Conservation (phyloP, 2,329 filamentous ascomycete genomes). For the Mollisiaceae sp. region DNA sequence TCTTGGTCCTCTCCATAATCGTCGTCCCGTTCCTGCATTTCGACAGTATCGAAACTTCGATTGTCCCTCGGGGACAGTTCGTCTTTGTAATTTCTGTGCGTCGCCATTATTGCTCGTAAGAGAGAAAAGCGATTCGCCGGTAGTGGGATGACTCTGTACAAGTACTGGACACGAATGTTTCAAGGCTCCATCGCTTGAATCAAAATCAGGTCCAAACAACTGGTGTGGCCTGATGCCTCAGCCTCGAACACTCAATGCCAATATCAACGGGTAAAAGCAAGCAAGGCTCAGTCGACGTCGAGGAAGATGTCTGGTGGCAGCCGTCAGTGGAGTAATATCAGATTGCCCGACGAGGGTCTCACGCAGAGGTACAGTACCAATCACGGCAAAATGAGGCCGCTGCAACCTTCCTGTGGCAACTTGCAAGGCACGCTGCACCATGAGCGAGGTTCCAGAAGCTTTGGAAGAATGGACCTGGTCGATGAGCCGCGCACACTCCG, state of each 20-base stretch:
- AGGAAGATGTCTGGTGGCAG: neutral
- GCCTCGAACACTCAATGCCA: neutral
- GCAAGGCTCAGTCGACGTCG: neutral
- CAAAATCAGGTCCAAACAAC: neutral
- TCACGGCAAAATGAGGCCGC: neutral
- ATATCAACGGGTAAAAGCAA: neutral
- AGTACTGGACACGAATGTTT: slow-evolving; percentile 5
- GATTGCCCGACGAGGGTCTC: neutral
- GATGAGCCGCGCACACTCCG: neutral
- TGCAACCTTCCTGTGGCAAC: neutral
- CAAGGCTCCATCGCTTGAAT: slow-evolving; percentile 8
- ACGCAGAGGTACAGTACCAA: neutral
- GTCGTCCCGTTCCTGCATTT: slow-evolving; percentile 38
- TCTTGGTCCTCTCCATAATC: slow-evolving; percentile 29
- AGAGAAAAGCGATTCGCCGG: neutral
- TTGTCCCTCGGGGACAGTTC: slow-evolving; percentile 20
- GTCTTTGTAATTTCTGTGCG: slow-evolving; percentile 30
- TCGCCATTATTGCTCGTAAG: slow-evolving; percentile 27
- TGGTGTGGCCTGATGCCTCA: slow-evolving; percentile 3
- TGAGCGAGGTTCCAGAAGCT: neutral
- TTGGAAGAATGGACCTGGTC: neutral
- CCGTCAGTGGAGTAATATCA: neutral
- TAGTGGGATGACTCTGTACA: slow-evolving; percentile 8
- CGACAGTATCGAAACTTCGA: slow-evolving; percentile 34
- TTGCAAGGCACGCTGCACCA: neutral